These are phyloP conservation scores for Stereocaulon alpinum DNA, from an alignment of 495 filamentous ascomycete species.

Conservation along the genomic window DNA sequence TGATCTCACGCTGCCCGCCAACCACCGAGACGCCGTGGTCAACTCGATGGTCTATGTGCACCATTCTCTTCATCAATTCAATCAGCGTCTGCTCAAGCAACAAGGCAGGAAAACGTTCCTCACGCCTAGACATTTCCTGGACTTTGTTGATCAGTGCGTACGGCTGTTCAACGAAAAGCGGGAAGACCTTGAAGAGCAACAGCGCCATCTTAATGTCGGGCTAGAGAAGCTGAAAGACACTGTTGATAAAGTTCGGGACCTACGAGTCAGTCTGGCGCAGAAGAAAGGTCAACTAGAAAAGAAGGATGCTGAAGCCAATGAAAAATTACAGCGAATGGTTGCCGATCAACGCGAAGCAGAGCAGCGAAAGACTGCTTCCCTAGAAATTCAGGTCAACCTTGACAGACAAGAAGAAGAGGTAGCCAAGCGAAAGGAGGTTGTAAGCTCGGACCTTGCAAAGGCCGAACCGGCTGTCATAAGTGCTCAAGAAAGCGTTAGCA, in stretches of 20 bases:
- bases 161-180: constrained; percentile 97
- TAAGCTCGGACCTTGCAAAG: constrained; percentile 75
- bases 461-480: constrained; percentile 90
- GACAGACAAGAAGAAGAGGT: constrained; percentile 89
- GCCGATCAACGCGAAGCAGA: constrained; percentile 94
- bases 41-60: constrained; percentile 99
- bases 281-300: constrained; percentile 88
- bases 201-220: constrained; percentile 94
- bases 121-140: constrained; percentile 91
- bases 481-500: constrained; percentile 89
- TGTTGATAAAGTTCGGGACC: constrained; percentile 91
- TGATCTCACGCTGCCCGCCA: constrained; percentile 70
- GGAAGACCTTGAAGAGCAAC: constrained; percentile 95
- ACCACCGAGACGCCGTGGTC: constrained; percentile 80
- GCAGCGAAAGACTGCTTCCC: constrained; percentile 72
- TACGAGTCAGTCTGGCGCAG: constrained; percentile 77
- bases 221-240: constrained; percentile 97
- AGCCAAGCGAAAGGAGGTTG: constrained; percentile 68
- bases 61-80: constrained; percentile 84
- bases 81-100: constrained; percentile 77
- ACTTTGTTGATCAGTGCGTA: constrained; percentile 97
- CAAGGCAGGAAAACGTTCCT: constrained; percentile 85
- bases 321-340: constrained; percentile 94
- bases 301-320: constrained; percentile 92
- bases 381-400: constrained; percentile 78